These are phyloP conservation scores for Diaporthe vexans DNA, from an alignment of 2,329 filamentous ascomycete species.

Conservation along the genomic window DNA sequence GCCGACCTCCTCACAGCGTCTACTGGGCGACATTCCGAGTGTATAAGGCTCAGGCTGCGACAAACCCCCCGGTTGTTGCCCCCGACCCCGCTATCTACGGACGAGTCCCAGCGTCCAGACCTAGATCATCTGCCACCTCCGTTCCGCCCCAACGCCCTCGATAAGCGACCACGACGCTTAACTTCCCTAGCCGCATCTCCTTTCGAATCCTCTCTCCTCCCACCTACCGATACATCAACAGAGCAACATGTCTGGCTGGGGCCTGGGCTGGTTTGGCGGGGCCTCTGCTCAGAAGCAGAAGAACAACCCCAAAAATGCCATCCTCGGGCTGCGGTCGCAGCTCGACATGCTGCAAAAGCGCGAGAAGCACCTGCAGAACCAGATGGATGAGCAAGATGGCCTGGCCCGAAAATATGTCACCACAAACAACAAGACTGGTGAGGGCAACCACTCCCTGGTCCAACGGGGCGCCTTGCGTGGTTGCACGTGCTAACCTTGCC, in stretches of 20 bases:
- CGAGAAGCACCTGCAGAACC: slow-evolving; percentile 89
- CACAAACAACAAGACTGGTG: slow-evolving; percentile 95
- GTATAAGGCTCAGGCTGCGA: slow-evolving; percentile 19
- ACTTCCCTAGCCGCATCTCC: not conserved
- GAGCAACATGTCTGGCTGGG: slow-evolving; percentile 66
- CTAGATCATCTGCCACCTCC: slow-evolving; percentile 33
- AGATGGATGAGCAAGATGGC: slow-evolving; percentile 93
- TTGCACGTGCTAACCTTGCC: slow-evolving; percentile 43
- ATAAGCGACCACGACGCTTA: slow-evolving; percentile 34
- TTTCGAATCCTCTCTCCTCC: not conserved
- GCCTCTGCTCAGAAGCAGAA: slow-evolving; percentile 86
- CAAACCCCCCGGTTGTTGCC: not conserved
- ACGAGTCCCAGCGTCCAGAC: slow-evolving; percentile 16
- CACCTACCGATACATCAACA: not conserved
- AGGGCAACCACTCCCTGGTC: slow-evolving; percentile 42
- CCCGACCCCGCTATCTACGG: slow-evolving; percentile 38
- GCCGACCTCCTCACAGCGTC: not conserved
- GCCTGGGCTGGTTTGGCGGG: slow-evolving; percentile 93
- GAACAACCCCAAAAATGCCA: slow-evolving; percentile 96
- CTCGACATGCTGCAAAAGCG: slow-evolving; percentile 98
- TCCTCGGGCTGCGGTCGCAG: slow-evolving; percentile 87
- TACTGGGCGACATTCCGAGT: not conserved
- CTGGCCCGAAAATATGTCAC: slow-evolving; percentile 90
- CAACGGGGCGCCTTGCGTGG: not conserved
- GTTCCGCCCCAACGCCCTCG: slow-evolving; percentile 12